Percentiles rank a stretch among this genome's conserved stretches.
Conservation (phyloP, 352 stramenopile genomes). For the Pythium rishiriense region DNA sequence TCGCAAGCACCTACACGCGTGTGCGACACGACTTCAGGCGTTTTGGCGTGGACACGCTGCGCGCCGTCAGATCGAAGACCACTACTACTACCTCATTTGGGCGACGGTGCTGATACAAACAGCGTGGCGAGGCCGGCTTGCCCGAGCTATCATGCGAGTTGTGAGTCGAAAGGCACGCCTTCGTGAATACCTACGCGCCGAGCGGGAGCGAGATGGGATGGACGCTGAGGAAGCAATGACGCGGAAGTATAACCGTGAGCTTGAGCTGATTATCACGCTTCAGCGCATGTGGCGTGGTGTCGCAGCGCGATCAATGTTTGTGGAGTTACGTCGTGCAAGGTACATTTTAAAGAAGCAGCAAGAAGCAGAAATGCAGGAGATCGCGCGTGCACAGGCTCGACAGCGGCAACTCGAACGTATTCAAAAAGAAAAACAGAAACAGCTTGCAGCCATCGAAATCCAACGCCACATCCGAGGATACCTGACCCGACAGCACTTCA, state of each 20-base stretch:
- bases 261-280: slow-evolving; percentile 60
- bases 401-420: slow-evolving; percentile 53
- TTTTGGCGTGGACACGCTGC: slow-evolving; percentile 59
- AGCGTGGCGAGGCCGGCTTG: slow-evolving; percentile 64
- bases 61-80: slow-evolving; percentile 54
- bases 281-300: slow-evolving; percentile 76
- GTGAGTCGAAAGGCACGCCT: slow-evolving; percentile 56
- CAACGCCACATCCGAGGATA: slow-evolving; percentile 70
- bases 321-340: slow-evolving; percentile 55
- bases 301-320: slow-evolving; percentile 57
- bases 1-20: slow-evolving; percentile 33
- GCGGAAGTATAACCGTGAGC: slow-evolving; percentile 46
- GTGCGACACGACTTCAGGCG: slow-evolving; percentile 48
- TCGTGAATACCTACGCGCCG: slow-evolving; percentile 65
- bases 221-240: slow-evolving; percentile 43
- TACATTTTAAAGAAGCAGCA: slow-evolving; percentile 68
- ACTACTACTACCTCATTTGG: slow-evolving; percentile 63
- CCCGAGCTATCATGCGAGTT: slow-evolving; percentile 46
- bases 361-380: slow-evolving; percentile 66
- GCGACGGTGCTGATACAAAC: slow-evolving; percentile 70
- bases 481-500: slow-evolving; percentile 52
- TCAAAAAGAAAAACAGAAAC: slow-evolving; percentile 39
- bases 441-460: slow-evolving; percentile 64
- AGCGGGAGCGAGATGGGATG: slow-evolving; percentile 64
- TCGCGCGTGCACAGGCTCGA: slow-evolving; percentile 51